Base-by-base conservation (phyloP, 129 eudicot genomes). In the Centaurea solstitialis region DNA sequence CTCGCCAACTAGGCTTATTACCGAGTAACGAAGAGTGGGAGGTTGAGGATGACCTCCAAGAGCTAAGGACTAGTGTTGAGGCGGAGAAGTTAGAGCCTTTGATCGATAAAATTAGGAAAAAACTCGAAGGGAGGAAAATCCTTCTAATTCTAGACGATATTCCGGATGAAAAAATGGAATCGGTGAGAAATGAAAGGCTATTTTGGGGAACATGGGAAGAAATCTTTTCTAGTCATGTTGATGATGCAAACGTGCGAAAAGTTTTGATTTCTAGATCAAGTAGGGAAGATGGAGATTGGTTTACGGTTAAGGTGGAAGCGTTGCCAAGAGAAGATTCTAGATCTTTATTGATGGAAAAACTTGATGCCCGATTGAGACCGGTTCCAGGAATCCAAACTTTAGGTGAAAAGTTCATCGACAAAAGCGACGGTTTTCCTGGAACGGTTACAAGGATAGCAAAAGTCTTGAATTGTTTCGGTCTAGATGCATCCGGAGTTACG, bases 101-200 rank as follows among this genome's bases (percentile, higher is more conserved):
- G 35, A 78, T 70, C 62, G 21, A 50, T 15, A 17, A 38, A 62
- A 78, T 10, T 0, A 37, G 5, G 75, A 38, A 35, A 69, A 53
- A 53, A 17, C 64, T 69, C 2, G n/a, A 37, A 30, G 43, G 9
- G 73, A 68, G 62, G 41, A 30, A 39, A 30, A 21, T 57, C 39
- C 84, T 82, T 73, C 74, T 86, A 5, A 71, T 86, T n/a, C 47
- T 86, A 68, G 89, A 86, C 12, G 78, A 73, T 45, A 69, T 69
- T 47, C 41, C 73, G n/a, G 43, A 45, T 21, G 75, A 41, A 26
- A 61, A 35, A 11, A 23, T 1, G n/a, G 0, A 53, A 15, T 53
- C 21, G 8, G 6, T 3, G 22, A 17, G 8, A 4, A 53, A 17
- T 53, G 62, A 50, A 50, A 20, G 17, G n/a, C 17, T 3, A 7